Evolutionary conservation across 2,329 filamentous ascomycete species (phyloP).

Genomic region (Phaeoacremonium minimum): DNA sequence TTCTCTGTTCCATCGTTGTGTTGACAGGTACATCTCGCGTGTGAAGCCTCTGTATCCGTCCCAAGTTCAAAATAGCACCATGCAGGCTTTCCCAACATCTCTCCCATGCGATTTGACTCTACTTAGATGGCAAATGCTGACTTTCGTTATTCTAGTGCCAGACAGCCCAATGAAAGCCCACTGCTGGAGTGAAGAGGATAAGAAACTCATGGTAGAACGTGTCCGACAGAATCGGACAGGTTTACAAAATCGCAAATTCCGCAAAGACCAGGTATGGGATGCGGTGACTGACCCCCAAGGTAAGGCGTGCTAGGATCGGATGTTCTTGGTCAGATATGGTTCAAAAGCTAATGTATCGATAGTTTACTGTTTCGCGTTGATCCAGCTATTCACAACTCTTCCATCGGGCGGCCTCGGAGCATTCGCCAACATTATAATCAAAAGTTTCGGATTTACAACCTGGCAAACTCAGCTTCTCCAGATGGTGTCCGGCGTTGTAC

Average conservation of each 20-base stretch:
- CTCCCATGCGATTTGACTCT: too few relatives aligned
- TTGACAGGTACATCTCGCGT: too few relatives aligned
- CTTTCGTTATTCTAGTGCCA: too few relatives aligned
- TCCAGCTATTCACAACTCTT: constrained; percentile 18
- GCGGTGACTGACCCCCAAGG: constrained; percentile 49
- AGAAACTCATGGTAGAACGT: constrained; percentile 32
- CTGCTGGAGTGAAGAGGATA: constrained; percentile 40
- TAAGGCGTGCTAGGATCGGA: too few relatives aligned
- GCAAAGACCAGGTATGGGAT: constrained; percentile 48
- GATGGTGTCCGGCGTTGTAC: constrained; percentile 20
- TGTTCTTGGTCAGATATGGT: too few relatives aligned
- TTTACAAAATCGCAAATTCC: constrained; percentile 34
- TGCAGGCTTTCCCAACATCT: too few relatives aligned
- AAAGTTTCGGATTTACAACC: constrained; percentile 18
- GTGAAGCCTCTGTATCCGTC: too few relatives aligned
- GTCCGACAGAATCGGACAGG: constrained; percentile 27
- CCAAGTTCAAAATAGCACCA: too few relatives aligned
- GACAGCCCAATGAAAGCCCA: too few relatives aligned
- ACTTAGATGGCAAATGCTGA: too few relatives aligned
- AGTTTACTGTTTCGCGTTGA: constrained; percentile 17
- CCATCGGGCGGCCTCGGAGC: constrained; percentile 27
- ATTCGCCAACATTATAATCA: constrained; percentile 26
- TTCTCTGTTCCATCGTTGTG: too few relatives aligned
- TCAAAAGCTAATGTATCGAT: too few relatives aligned
- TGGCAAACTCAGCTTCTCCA: constrained; percentile 21